These are phyloP conservation scores for Jamesozyma piceae DNA, from an alignment of 805 yeast genomes.

Conservation along the genomic window DNA sequence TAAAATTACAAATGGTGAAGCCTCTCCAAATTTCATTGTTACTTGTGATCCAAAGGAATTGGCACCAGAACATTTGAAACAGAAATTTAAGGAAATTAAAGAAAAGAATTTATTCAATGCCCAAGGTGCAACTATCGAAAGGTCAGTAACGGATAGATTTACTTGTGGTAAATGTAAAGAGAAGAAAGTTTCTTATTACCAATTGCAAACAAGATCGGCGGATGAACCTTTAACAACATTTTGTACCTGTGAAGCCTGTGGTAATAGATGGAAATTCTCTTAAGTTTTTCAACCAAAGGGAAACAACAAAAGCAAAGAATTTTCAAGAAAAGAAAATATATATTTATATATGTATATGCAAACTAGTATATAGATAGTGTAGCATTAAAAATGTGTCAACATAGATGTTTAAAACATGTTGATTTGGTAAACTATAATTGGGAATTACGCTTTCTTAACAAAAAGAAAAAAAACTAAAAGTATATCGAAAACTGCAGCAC, in stretches of 20 bases:
- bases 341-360: neutral
- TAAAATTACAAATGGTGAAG: conserved; percentile 56
- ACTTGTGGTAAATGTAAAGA: conserved; percentile 97
- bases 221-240: conserved; percentile 98
- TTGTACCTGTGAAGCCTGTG: conserved; percentile 96
- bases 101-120: conserved; percentile 90
- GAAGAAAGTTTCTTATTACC: conserved; percentile 93
- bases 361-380: neutral
- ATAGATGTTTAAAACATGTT: neutral
- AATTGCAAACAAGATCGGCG: conserved; percentile 95
- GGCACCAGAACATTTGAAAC: conserved; percentile 86
- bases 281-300: conserved; percentile 28
- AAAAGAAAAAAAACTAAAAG: neutral
- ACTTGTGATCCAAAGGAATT: conserved; percentile 86
- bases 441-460: no score
- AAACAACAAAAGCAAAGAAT: neutral
- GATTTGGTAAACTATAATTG: neutral
- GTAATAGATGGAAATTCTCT: conserved; percentile 96
- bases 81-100: conserved; percentile 76
- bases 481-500: conserved; percentile 47
- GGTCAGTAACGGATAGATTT: conserved; percentile 93
- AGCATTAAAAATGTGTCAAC: neutral
- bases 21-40: conserved; percentile 56
- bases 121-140: conserved; percentile 91
- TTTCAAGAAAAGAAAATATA: neutral